These are phyloP conservation scores for Asterophora parasitica DNA, from an alignment of 768 basidiomycete species.

Conservation along the genomic window DNA sequence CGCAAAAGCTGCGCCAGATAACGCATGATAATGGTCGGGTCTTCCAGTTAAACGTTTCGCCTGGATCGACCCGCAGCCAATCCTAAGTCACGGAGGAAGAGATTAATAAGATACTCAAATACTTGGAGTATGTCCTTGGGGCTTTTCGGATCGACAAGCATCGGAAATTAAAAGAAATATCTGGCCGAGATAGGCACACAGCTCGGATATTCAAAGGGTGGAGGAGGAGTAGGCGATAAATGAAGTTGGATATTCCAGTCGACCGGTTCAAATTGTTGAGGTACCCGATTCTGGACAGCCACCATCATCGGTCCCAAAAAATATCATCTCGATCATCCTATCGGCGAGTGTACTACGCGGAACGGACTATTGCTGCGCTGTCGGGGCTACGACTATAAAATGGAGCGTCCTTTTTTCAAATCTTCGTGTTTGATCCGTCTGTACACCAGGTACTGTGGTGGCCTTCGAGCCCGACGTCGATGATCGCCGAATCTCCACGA, in stretches of 20 bases:
- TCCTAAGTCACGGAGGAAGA: neutral
- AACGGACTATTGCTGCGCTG: conserved; percentile 5
- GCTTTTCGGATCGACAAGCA: neutral
- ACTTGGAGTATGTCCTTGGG: neutral
- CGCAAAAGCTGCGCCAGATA: neutral
- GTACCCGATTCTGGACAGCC: conserved; percentile 12
- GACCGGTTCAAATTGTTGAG: conserved; percentile 1
- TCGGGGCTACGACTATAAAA: conserved; percentile 30
- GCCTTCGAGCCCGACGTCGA: conserved; percentile 26
- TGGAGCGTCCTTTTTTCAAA: conserved; percentile 19
- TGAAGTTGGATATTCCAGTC: neutral
- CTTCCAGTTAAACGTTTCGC: neutral
- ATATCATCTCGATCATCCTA: neutral
- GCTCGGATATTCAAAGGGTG: neutral
- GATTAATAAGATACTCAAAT: too few species aligned
- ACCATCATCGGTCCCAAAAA: conserved; percentile 10
- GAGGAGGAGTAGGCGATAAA: neutral
- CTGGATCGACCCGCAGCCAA: too few species aligned
- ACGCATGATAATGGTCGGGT: neutral
- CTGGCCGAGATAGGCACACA: neutral
- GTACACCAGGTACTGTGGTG: conserved; percentile 20
- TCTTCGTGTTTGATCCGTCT: conserved; percentile 32
- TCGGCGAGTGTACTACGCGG: neutral
- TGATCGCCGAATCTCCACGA: conserved; percentile 34
- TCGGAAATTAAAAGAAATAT: conserved; percentile 2